Base-by-base conservation (phyloP, 208 protist genomes). In the Blechomonas ayalai region DNA sequence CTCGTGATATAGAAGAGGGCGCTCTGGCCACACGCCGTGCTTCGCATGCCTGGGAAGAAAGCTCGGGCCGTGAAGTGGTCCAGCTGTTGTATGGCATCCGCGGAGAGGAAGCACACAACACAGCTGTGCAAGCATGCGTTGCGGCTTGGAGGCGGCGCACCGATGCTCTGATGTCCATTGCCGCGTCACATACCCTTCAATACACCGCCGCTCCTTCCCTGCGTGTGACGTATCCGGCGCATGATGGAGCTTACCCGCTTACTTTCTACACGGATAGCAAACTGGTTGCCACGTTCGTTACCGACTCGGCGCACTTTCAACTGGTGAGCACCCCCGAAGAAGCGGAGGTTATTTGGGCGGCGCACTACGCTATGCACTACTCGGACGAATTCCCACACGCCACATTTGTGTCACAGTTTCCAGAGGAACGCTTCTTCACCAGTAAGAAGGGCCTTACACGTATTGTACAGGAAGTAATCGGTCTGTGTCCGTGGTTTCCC, bases 1-100 rank as follows among this genome's bases (percentile, higher is more conserved):
- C 58, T n/a, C 39, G 53, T 23, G 59, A 70, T 2, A 65, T 76
- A 44, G 45, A 62, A 27, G 70, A 50, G 26, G 69, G 58, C 8
- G 46, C 45, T 27, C 59, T 60, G 27, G 41, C 53, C 8, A 66
- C 56, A 29, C 37, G 66, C 7, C 43, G 32, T 16, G 48, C 61
- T 3, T n/a, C 13, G 16, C 49, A 65, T 35, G 40, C 59, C 35
- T 47, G 66, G 22, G 66, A 80, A 25, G 27, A 18, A 7, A 31
- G 57, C 13, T 48, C 41, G 25, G 52, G 48, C 12, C 19, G 44
- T 9, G 53, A 43, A 12, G 49, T 67, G 34, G 50, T 55, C 33
- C 38, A 54, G n/a, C 47, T 73, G 8, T 15, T 73, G 43, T 73
- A 64, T 36, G 66, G 45, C 12, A 32, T 33, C 25, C 38, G 34